phyloP scores from a whole-genome alignment of 2,329 filamentous ascomycete genomes.

The Sphaerostilbella broomeana region DNA sequence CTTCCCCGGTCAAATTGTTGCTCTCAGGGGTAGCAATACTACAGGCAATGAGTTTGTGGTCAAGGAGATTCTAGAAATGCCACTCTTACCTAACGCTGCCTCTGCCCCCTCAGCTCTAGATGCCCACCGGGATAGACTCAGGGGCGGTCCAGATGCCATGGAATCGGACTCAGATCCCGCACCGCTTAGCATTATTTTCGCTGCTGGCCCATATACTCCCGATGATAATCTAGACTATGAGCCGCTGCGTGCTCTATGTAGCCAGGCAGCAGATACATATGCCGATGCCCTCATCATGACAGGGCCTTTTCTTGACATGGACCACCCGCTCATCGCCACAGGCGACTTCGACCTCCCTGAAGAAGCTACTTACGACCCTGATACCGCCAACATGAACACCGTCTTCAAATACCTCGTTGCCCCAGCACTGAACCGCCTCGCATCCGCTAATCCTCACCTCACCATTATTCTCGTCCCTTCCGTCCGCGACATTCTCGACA shows the following conservation, averaged over 20 bases:
- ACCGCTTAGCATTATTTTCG: constrained; percentile 71
- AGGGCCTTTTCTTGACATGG: constrained; percentile 85
- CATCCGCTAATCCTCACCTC: constrained; percentile 62
- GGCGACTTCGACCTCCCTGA: constrained; percentile 73
- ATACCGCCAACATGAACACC: constrained; percentile 72
- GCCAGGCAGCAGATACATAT: constrained; percentile 64
- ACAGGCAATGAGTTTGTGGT: constrained; percentile 79
- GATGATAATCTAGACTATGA: constrained; percentile 91
- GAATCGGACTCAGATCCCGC: constrained; percentile 44
- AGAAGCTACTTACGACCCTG: constrained; percentile 60
- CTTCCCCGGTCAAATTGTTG: constrained; percentile 92
- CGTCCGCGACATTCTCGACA: constrained; percentile 71
- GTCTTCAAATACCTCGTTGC: constrained; percentile 79
- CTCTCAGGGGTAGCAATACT: constrained; percentile 77
- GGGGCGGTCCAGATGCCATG: constrained; percentile 57
- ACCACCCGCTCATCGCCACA: constrained; percentile 79
- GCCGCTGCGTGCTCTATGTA: constrained; percentile 74
- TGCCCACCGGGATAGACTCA: constrained; percentile 61
- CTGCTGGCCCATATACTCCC: constrained; percentile 82
- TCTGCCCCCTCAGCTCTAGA: constrained; percentile 61
- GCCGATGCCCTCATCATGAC: constrained; percentile 74
- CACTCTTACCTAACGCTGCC: constrained; percentile 67
- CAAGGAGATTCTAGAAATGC: constrained; percentile 66
- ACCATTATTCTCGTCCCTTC: constrained; percentile 80
- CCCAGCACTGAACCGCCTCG: constrained; percentile 63